Evolutionary conservation across 1,139 yeast species (phyloP), one percentile per base, ranked within the genome.

Genomic region (Sugiyamaella sp.): DNA sequence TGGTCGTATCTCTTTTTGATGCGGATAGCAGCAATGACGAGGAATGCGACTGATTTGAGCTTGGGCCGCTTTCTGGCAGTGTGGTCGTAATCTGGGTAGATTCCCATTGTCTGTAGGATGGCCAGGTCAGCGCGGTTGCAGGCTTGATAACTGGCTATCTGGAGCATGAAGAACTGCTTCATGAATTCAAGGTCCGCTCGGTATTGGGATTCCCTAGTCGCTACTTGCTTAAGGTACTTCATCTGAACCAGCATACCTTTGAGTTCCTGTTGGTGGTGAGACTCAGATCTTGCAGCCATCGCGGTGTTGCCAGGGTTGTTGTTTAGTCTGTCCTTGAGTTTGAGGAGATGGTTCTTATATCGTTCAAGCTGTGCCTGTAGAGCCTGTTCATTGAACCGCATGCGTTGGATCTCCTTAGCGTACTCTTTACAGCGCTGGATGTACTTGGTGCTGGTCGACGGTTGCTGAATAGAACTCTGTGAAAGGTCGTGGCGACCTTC

Each of bases 11-110:
- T 24, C 43, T 72, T 76, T 60, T 72, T 76, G 22, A 85, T 72
- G 53, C 84, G 71, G 5, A 84, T 78, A 35, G 75, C 71, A 1
- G 88, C 86, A 57, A 85, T 68, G 4, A 84, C 88, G 57, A 78
- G 74, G 55, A 74, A 72, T 4, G 85, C 82, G 41, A 78, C 68
- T 1, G 69, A 67, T 46, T 64, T 71, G 27, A 61, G 57, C 33
- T 49, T 52, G 10, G 53, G 49, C 29, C 53, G 47, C 49, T 66
- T 54, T 46, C 35, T 51, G 25, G 49, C 57, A 53, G 40, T 55
- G 58, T 17, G 60, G 51, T 48, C 52, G 56, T 75, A 74, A 58
- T 79, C 82, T 0, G 85, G 84, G 61, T 78, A 79, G 10, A 81
- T 73, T 5, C 85, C 85, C 56, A 73, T 71, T 46, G 70, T 72